These are phyloP conservation scores for Aegilops umbellulata DNA, from an alignment of 176 grass and related monocot species.

Conservation along the genomic window DNA sequence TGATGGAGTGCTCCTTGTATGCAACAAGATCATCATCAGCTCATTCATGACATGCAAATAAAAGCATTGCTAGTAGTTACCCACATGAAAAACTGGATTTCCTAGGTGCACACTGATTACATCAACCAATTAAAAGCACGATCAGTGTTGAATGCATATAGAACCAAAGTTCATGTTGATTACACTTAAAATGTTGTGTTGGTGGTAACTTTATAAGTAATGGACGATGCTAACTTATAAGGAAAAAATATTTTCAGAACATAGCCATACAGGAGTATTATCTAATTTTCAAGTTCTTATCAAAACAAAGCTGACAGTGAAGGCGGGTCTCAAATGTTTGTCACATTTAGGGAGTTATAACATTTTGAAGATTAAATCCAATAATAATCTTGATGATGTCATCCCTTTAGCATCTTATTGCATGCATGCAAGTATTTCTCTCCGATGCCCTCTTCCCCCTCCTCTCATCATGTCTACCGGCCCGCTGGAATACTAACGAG, in stretches of 20 bases:
- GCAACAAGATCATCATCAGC: not conserved
- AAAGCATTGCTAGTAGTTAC: too few species aligned
- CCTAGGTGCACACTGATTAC: too few species aligned
- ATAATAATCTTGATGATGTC: not conserved
- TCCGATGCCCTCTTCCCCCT: not conserved
- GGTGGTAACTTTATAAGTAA: not conserved
- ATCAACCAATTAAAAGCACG: too few species aligned
- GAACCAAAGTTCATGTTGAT: too few species aligned
- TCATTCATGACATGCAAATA: not conserved
- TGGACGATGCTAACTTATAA: not conserved
- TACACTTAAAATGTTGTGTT: not conserved
- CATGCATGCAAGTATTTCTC: not conserved
- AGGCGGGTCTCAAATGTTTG: not conserved
- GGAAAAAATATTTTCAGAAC: too few species aligned
- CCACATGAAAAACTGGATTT: too few species aligned
- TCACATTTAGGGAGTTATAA: not conserved
- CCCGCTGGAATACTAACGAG: not conserved
- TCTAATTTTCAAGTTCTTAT: not conserved
- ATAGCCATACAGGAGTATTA: not conserved
- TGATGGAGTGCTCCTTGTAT: not conserved
- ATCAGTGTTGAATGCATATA: too few species aligned
- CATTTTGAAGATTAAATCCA: not conserved
- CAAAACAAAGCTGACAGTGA: not conserved
- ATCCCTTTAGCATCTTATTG: not conserved
- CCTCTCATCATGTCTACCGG: not conserved